Percentiles rank a stretch among this genome's conserved stretches.
Conservation (phyloP, 768 basidiomycete genomes). For the Rhodotorula toruloides region DNA sequence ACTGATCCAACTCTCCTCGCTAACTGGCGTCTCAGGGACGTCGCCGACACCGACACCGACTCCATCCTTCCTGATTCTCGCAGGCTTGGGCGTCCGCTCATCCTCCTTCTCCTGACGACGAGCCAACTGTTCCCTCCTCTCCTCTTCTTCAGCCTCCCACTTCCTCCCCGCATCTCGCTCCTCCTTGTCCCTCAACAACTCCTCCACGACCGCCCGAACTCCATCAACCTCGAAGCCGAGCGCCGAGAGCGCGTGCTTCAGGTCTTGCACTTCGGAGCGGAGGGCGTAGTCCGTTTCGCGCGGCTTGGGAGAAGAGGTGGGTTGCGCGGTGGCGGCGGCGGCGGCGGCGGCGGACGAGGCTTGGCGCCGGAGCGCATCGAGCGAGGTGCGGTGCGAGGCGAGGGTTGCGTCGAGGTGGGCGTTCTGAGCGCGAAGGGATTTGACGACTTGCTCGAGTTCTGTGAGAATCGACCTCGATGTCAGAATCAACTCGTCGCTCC, state of each 20-base stretch:
- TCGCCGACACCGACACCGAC: background rate
- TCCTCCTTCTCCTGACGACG: slow-evolving; percentile 21
- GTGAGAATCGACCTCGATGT: too few relatives aligned
- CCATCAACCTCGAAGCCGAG: slow-evolving; percentile 81
- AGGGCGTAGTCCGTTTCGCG: slow-evolving; percentile 1
- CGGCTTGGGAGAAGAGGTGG: too few relatives aligned
- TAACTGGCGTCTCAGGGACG: slow-evolving; percentile 15
- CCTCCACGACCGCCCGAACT: slow-evolving; percentile 78
- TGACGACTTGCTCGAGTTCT: slow-evolving; percentile 12
- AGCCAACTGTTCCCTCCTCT: slow-evolving; percentile 35
- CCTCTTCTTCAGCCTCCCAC: slow-evolving; percentile 40
- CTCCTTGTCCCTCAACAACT: slow-evolving; percentile 60
- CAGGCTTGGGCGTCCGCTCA: slow-evolving; percentile 24
- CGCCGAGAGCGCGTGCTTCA: slow-evolving; percentile 71
- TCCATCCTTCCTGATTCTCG: slow-evolving; percentile 17
- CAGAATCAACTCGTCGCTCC: too few relatives aligned
- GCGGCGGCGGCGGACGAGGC: background rate
- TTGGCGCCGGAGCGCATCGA: background rate
- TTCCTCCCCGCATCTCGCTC: slow-evolving; percentile 28
- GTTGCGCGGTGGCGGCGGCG: slow-evolving; percentile 8
- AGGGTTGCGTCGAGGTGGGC: slow-evolving; percentile 13
- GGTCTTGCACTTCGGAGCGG: slow-evolving; percentile 58
- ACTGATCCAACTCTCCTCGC: slow-evolving; percentile 23
- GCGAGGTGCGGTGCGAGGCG: background rate
- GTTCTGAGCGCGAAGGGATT: slow-evolving; percentile 1